Percentiles rank a stretch among this genome's conserved stretches.
phyloP scores from a whole-genome alignment of 2,329 filamentous ascomycete genomes.

The Diplodia corticola region DNA sequence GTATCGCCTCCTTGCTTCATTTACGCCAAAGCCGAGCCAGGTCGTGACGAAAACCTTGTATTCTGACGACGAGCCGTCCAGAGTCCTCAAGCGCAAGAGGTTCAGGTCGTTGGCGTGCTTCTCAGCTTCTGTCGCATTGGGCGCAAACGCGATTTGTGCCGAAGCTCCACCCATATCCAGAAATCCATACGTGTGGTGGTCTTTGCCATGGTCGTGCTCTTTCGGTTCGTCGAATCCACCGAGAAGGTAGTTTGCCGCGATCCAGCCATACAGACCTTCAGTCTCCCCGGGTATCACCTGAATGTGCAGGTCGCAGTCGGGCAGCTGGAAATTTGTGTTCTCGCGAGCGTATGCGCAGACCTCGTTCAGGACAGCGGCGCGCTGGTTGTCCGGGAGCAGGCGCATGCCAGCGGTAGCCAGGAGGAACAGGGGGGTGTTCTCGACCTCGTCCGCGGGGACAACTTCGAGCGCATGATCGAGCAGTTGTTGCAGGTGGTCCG shows the following conservation, averaged over 20 bases:
- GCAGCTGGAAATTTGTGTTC: conserved; percentile 77
- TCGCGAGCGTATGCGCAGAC: conserved; percentile 80
- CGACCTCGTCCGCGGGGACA: conserved; percentile 73
- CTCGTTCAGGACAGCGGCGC: conserved; percentile 69
- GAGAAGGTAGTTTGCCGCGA: conserved; percentile 92
- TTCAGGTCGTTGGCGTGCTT: conserved; percentile 91
- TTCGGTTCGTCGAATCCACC: conserved; percentile 82
- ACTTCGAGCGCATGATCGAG: conserved; percentile 78
- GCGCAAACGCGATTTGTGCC: conserved; percentile 95
- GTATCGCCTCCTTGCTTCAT: conserved; percentile 84
- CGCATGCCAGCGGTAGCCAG: conserved; percentile 97
- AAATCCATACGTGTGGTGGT: conserved; percentile 94
- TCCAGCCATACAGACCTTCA: conserved; percentile 95
- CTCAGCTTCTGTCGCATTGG: conserved; percentile 84
- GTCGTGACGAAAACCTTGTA: conserved; percentile 93
- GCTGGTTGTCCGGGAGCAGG: conserved; percentile 72
- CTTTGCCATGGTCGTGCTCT: conserved; percentile 76
- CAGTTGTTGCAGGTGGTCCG: conserved; percentile 76
- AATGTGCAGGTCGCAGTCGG: conserved; percentile 86
- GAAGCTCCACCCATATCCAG: conserved; percentile 98
- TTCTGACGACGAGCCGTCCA: conserved; percentile 76
- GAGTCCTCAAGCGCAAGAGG: conserved; percentile 76
- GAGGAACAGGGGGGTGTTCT: conserved; percentile 87
- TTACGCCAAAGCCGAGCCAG: conserved; percentile 96
- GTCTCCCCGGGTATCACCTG: conserved; percentile 96